These are phyloP conservation scores for Aspergillus terreus DNA, from an alignment of 2,329 filamentous ascomycete genomes.

Conservation along the genomic window DNA sequence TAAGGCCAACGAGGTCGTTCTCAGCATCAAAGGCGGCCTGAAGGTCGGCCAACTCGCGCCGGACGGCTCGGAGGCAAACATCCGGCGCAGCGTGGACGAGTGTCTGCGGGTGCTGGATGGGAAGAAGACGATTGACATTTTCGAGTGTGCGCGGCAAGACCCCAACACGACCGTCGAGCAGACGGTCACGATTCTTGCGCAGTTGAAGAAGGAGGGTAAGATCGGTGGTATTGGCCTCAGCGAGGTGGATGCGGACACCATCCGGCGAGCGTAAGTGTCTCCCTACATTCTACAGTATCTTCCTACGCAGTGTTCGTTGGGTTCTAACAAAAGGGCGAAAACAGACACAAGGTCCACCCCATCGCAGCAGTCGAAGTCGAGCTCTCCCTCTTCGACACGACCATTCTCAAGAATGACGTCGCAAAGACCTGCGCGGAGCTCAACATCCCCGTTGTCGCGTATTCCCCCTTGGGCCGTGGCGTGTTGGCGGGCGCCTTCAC, in stretches of 20 bases:
- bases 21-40: conserved; percentile 60
- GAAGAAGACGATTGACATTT: conserved; percentile 60
- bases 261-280: conserved; percentile 36
- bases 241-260: conserved; percentile 44
- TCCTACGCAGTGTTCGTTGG: background rate
- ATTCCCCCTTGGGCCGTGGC: conserved; percentile 58
- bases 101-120: conserved; percentile 52
- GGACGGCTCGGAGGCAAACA: conserved; percentile 52
- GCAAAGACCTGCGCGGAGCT: conserved; percentile 54
- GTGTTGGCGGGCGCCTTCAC: conserved; percentile 51
- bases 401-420: conserved; percentile 57
- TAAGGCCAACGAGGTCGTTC: conserved; percentile 58
- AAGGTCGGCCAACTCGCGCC: conserved; percentile 35
- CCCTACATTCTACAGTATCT: background rate
- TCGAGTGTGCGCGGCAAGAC: conserved; percentile 58
- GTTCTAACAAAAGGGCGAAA: background rate
- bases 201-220: conserved; percentile 42
- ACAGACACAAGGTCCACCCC: conserved; percentile 49
- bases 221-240: conserved; percentile 43
- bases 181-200: conserved; percentile 36
- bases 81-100: conserved; percentile 58
- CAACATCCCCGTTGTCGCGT: conserved; percentile 56
- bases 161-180: conserved; percentile 48
- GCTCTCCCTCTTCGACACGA: conserved; percentile 54
- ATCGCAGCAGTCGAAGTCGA: conserved; percentile 60